Conservation (phyloP, 305 asterid species). For the Solanum hybrid region DNA sequence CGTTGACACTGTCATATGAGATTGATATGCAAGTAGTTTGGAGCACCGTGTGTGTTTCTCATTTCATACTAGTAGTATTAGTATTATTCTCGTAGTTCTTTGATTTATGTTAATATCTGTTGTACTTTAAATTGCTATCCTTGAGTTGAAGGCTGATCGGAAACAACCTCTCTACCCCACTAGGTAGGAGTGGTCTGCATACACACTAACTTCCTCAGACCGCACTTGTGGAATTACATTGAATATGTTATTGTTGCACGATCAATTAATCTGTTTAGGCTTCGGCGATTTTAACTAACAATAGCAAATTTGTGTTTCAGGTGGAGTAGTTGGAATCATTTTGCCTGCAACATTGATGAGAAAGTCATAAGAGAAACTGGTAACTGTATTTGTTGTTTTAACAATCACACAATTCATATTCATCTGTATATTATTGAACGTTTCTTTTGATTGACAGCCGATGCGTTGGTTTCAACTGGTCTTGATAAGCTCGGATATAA, state of each 20-base stretch:
- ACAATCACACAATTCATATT: background rate
- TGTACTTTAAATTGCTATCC: background rate
- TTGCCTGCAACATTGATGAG: conserved; percentile 53
- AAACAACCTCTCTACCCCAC: background rate
- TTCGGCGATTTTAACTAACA: background rate
- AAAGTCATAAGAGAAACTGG: conserved; percentile 57
- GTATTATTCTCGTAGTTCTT: background rate
- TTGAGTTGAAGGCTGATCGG: background rate
- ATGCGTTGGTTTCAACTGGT: conserved; percentile 83
- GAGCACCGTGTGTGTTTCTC: background rate
- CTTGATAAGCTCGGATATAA: conserved; percentile 65
- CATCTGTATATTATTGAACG: background rate
- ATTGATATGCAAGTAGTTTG: background rate
- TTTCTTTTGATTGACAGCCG: conserved; percentile 34
- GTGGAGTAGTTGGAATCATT: conserved; percentile 88
- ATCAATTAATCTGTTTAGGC: background rate
- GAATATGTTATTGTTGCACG: background rate
- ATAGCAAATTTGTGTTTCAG: conserved; percentile 15
- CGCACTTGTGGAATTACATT: background rate
- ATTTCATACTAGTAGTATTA: background rate
- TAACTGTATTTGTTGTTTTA: background rate
- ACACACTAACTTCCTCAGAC: background rate
- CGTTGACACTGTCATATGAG: background rate
- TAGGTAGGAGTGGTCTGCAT: background rate
- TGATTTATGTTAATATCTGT: background rate